Evolutionary conservation across 2,329 filamentous ascomycete genomes (phyloP).

Genomic region (Coleophoma crateriformis): DNA sequence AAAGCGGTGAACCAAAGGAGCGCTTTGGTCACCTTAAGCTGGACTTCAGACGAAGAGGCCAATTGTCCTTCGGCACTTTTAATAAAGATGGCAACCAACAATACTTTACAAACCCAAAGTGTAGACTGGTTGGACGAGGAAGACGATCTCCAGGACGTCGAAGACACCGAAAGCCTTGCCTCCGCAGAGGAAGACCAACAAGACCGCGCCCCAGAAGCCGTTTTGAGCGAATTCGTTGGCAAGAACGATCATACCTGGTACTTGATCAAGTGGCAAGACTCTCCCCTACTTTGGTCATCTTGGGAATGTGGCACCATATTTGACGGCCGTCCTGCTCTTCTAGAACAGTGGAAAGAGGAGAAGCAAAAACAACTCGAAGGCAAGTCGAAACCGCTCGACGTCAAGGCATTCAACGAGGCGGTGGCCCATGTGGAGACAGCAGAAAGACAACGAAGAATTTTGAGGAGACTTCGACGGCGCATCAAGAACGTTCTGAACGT

Average conservation of each 20-base stretch:
- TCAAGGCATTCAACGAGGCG: slow-evolving; percentile 20
- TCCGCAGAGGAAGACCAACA: slow-evolving; percentile 23
- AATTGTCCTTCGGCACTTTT: slow-evolving; percentile 18
- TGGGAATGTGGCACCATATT: slow-evolving; percentile 23
- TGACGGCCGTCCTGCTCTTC: slow-evolving; percentile 14
- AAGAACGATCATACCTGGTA: slow-evolving; percentile 21
- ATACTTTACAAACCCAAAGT: slow-evolving; percentile 1
- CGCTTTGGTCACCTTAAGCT: neutral
- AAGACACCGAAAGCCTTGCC: slow-evolving; percentile 23
- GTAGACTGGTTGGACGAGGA: slow-evolving; percentile 13
- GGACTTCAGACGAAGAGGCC: slow-evolving; percentile 7
- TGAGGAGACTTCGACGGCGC: slow-evolving; percentile 22
- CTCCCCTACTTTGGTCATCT: slow-evolving; percentile 23
- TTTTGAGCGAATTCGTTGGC: slow-evolving; percentile 20
- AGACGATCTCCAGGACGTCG: slow-evolving; percentile 16
- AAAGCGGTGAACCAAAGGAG: slow-evolving; percentile 3
- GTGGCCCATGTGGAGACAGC: slow-evolving; percentile 17
- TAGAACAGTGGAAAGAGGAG: slow-evolving; percentile 22
- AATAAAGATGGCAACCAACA: slow-evolving; percentile 14
- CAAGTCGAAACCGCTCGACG: slow-evolving; percentile 22
- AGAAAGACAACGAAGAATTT: slow-evolving; percentile 17
- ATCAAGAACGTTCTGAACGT: slow-evolving; percentile 19
- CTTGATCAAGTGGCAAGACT: slow-evolving; percentile 28
- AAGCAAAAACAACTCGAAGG: slow-evolving; percentile 21
- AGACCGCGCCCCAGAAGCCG: slow-evolving; percentile 23